Evolutionary conservation across 164 flowering plant genomes (phyloP).

Genomic region (Kingdonia uniflora): DNA sequence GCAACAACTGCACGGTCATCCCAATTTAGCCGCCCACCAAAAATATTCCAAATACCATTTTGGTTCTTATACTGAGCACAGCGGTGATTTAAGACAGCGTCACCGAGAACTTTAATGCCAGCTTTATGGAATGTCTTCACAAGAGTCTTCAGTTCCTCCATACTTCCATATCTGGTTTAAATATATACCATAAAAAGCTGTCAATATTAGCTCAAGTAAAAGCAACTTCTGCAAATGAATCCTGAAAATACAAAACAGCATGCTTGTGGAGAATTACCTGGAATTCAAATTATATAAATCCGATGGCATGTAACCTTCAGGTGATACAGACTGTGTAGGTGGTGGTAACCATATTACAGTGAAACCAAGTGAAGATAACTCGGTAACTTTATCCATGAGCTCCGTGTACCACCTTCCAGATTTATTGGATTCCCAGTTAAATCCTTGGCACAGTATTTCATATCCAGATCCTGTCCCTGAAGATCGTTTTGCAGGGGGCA

Average conservation of each 20-base stretch:
- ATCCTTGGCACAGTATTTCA: conserved; percentile 94
- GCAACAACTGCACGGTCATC: conserved; percentile 93
- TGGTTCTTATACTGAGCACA: conserved; percentile 76
- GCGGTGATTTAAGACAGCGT: conserved; percentile 90
- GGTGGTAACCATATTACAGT: conserved; percentile 92
- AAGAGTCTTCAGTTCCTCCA: conserved; percentile 63
- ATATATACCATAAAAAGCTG: no score
- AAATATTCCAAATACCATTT: conserved; percentile 94
- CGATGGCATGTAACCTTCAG: conserved; percentile 98
- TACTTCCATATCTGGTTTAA: conserved; percentile 66
- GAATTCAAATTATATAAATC: conserved; percentile 89
- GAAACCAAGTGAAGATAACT: conserved; percentile 78
- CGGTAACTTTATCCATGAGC: conserved; percentile 53
- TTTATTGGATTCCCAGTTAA: conserved; percentile 98
- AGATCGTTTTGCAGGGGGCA: conserved; percentile 33
- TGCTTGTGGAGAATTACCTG: conserved; percentile 38
- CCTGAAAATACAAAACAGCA: not conserved
- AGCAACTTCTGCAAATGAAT: not conserved
- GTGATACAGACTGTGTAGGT: conserved; percentile 94
- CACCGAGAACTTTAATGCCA: conserved; percentile 82
- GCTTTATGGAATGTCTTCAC: conserved; percentile 65
- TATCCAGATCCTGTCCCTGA: conserved; percentile 90
- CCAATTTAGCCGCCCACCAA: conserved; percentile 93
- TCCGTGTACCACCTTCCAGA: conserved; percentile 91
- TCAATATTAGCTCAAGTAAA: no score